phyloP scores from a whole-genome alignment of 2,329 filamentous ascomycete species.

The Pseudogymnoascus sp. region DNA sequence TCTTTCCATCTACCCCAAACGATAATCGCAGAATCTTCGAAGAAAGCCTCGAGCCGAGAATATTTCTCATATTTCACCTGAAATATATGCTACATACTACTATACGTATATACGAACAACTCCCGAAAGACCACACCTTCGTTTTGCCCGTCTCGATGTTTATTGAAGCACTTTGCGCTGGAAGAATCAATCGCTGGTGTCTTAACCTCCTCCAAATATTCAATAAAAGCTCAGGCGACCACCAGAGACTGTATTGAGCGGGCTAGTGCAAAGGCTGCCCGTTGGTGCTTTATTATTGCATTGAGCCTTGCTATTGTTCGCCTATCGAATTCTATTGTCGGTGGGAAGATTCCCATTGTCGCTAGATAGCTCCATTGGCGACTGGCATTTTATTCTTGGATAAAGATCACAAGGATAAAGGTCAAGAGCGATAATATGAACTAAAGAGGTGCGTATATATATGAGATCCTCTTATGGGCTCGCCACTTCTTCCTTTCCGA shows the following conservation, averaged over 20 bases:
- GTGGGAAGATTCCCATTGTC: background rate
- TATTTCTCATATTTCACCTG: background rate
- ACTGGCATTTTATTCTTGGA: background rate
- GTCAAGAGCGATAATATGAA: background rate
- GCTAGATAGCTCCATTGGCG: background rate
- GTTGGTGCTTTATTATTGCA: background rate
- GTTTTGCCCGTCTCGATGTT: slow-evolving; percentile 2
- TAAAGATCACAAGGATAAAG: background rate
- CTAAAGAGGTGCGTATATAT: background rate
- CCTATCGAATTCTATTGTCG: background rate
- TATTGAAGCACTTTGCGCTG: background rate
- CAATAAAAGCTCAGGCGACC: background rate
- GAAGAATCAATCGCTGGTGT: background rate
- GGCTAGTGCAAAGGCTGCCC: background rate
- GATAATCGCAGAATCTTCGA: slow-evolving; percentile 7
- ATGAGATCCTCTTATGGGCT: background rate
- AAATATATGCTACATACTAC: background rate
- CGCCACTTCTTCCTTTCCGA: background rate
- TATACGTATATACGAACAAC: background rate
- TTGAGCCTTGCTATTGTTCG: background rate
- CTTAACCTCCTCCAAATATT: background rate
- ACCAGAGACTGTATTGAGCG: background rate
- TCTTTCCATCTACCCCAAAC: background rate
- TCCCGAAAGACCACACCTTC: background rate
- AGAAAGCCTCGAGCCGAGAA: background rate